These are phyloP conservation scores for Dothistroma septosporum DNA, from an alignment of 2,329 filamentous ascomycete genomes.

Conservation along the genomic window DNA sequence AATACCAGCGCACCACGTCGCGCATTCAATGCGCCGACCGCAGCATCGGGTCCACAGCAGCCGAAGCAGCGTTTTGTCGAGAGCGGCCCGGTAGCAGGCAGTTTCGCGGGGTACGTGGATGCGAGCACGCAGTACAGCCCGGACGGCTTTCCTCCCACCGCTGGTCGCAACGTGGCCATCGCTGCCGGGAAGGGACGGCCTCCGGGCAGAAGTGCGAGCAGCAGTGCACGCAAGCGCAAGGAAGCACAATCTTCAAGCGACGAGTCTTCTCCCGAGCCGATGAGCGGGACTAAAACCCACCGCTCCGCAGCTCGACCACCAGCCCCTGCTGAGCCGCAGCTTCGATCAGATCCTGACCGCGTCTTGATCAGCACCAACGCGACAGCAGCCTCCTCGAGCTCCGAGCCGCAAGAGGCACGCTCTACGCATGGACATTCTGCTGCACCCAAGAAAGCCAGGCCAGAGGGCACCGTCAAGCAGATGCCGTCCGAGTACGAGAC, in stretches of 20 bases:
- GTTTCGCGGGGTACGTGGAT: constrained; percentile 38
- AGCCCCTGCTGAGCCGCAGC: constrained; percentile 12
- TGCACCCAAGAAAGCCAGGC: constrained; percentile 46
- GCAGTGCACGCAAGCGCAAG: constrained; percentile 28
- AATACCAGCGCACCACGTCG: constrained; percentile 12
- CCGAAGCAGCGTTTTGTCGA: constrained; percentile 10
- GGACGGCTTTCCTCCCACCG: constrained; percentile 45
- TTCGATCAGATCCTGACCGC: constrained; percentile 13
- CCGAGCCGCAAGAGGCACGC: constrained; percentile 28
- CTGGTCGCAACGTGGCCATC: constrained; percentile 23
- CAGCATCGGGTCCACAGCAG: constrained; percentile 11
- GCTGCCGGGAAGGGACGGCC: constrained; percentile 16
- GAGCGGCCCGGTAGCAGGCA: constrained; percentile 11
- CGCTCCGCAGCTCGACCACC: constrained; percentile 8
- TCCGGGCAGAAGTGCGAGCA: constrained; percentile 13
- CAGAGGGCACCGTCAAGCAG: constrained; percentile 48
- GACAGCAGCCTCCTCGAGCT: constrained; percentile 1
- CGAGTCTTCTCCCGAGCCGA: constrained; percentile 18
- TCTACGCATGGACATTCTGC: constrained; percentile 31
- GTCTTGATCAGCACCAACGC: constrained; percentile 4
- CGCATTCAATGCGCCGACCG: constrained; percentile 19
- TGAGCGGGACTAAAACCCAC: constrained; percentile 20
- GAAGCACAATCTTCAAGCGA: constrained; percentile 16
- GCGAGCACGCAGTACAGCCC: constrained; percentile 54
- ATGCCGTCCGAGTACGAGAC: constrained; percentile 75